Conservation (phyloP, 345 rosid species). For the Stellera chamaejasme region DNA sequence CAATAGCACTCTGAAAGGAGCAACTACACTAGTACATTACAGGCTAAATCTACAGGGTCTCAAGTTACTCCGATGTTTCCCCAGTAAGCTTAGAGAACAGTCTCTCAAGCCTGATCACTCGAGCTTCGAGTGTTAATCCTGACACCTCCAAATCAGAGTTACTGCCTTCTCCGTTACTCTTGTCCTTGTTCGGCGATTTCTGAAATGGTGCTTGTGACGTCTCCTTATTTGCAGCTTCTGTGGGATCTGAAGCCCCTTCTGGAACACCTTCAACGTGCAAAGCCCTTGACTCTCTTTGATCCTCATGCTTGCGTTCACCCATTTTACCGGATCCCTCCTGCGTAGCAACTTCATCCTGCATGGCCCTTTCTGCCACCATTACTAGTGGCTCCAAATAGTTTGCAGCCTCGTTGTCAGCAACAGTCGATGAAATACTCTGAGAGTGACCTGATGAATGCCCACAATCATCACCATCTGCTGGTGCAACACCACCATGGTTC, state of each 20-base stretch:
- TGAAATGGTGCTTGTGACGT: background rate
- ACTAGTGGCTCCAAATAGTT: background rate
- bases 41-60: too few relatives aligned
- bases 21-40: too few relatives aligned
- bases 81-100: constrained; percentile 15
- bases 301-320: background rate
- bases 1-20: too few relatives aligned
- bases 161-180: background rate
- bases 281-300: background rate
- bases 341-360: background rate
- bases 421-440: background rate
- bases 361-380: background rate
- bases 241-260: background rate
- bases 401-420: background rate
- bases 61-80: constrained; percentile 8
- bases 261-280: constrained; percentile 2
- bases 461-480: background rate
- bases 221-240: background rate
- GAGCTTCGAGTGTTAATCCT: constrained; percentile 18
- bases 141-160: constrained; percentile 1
- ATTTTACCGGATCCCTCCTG: background rate
- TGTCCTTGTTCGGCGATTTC: background rate
- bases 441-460: constrained; percentile 2
- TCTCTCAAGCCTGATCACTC: constrained; percentile 19
- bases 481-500: background rate